These are phyloP conservation scores for Tricholoma bakamatsutake DNA, from an alignment of 768 basidiomycete genomes.

Conservation along the genomic window DNA sequence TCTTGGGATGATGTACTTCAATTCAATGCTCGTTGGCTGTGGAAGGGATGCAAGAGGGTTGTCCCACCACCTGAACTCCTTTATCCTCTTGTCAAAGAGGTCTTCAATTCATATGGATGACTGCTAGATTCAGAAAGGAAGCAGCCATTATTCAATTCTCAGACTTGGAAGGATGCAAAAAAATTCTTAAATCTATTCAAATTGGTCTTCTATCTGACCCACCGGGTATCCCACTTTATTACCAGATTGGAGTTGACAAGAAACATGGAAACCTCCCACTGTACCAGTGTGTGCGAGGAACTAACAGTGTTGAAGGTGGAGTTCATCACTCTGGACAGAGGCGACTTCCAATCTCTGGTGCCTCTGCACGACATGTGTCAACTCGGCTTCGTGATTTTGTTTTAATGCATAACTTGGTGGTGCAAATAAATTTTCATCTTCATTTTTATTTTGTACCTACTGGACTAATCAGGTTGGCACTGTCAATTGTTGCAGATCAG, in stretches of 20 bases:
- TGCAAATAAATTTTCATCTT: too few relatives aligned
- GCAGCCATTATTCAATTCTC: conserved; percentile 27
- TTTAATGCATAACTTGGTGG: conserved; percentile 14
- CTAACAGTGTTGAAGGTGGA: too few relatives aligned
- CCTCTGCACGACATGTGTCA: conserved; percentile 18
- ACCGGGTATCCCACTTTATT: too few relatives aligned
- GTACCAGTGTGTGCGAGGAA: too few relatives aligned
- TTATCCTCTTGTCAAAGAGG: conserved; percentile 16
- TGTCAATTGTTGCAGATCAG: too few relatives aligned
- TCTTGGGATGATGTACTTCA: conserved; percentile 10
- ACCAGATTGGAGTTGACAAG: too few relatives aligned
- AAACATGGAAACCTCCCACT: too few relatives aligned
- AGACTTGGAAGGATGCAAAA: conserved; percentile 25
- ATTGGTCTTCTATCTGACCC: too few relatives aligned
- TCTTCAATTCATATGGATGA: conserved; percentile 28
- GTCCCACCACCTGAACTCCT: conserved; percentile 29
- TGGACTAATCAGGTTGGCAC: too few relatives aligned
- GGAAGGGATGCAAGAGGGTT: conserved; percentile 17
- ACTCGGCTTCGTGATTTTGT: conserved; percentile 19
- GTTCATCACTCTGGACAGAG: too few relatives aligned
- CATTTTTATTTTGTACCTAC: too few relatives aligned
- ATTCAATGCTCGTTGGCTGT: conserved; percentile 18
- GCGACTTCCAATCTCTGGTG: conserved; percentile 17
- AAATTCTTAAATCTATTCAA: conserved; percentile 12
- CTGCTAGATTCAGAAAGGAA: conserved; percentile 28